Evolutionary conservation across 2,329 filamentous ascomycete genomes (phyloP).

Genomic region (Pseudogymnoascus verrucosus): DNA sequence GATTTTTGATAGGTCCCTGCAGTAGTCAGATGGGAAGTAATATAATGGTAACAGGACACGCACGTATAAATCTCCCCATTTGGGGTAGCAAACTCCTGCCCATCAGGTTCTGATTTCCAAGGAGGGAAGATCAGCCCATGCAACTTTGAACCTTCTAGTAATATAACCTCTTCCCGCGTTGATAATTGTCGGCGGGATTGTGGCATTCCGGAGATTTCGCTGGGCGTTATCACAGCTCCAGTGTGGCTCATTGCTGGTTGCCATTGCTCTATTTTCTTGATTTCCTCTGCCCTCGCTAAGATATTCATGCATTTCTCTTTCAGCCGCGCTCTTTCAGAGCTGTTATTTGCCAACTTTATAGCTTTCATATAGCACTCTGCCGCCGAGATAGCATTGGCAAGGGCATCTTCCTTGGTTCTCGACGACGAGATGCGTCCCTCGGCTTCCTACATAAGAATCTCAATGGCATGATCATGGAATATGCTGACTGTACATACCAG

Average conservation of each 20-base stretch:
- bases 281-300: conserved; percentile 63
- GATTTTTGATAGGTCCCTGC: conserved; percentile 61
- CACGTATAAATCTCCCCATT: conserved; percentile 54
- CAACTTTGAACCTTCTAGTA: conserved; percentile 69
- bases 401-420: conserved; percentile 52
- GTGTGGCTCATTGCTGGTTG: conserved; percentile 8
- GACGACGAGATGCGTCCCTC: conserved; percentile 44
- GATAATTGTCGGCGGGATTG: conserved; percentile 52
- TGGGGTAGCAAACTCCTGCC: conserved; percentile 50
- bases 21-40: conserved; percentile 19
- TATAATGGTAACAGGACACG: conserved; percentile 24
- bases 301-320: conserved; percentile 62
- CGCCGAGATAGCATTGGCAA: conserved; percentile 67
- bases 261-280: conserved; percentile 47
- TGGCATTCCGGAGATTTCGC: conserved; percentile 23
- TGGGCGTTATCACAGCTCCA: conserved; percentile 17
- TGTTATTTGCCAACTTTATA: conserved; percentile 49
- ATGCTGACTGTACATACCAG: conserved; percentile 4
- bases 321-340: conserved; percentile 58
- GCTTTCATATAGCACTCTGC: conserved; percentile 79
- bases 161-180: conserved; percentile 65
- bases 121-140: conserved; percentile 79
- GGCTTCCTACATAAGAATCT: conserved; percentile 35
- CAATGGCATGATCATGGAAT: not conserved
- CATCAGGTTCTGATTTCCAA: conserved; percentile 60